Base-by-base conservation (phyloP, 2,329 filamentous ascomycete species). In the Fusarium proliferatum region DNA sequence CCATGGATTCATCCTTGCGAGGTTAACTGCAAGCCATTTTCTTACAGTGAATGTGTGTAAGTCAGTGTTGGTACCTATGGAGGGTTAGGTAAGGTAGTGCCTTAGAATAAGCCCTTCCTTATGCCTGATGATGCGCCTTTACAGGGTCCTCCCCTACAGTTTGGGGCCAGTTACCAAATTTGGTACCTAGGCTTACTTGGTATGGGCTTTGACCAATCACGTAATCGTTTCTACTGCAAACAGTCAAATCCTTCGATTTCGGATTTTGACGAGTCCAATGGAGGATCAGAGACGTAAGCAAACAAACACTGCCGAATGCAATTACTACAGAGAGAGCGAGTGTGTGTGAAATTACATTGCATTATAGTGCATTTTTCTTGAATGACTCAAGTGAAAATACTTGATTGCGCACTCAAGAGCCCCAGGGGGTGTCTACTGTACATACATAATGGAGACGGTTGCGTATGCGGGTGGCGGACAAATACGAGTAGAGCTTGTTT, bases 391-490 rank as follows among this genome's bases (percentile, higher is more conserved):
- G 16, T 26, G 34, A 33, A 53, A 48, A 69, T 63, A 64, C 66
- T 45, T 69, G 64, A 17, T 69, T 43, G 58, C 58, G 33, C 33
- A 21, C 41, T 49, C 30, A 38, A 38, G 46, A 34, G 34, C 30
- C 30, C 36, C 26, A 36, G 39, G 49, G 59, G 59, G 41, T 48
- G 55, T 36, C 23, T 21, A 58, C 30, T 33, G 12, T 33, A 13
- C 30, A 33, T 33, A 4, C 34, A 60, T 61, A 73, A 73, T 63
- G 70, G 55, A 64, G 38, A 43, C 41, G 46, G 65, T 64, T 73
- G 70, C 70, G 70, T 73, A 73, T 73, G 70, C 61, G 43, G 61
- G 70, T 70, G 70, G 62, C 62, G 67, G 70, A 34, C 30, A 36
- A 51, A 67, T 61, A 45, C 63, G 66, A 63, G 61, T 65, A 48